A percentile compares a stretch with the other conserved stretches of the same genome.
Evolutionary conservation across 2,329 filamentous ascomycete genomes (phyloP).

Genomic region (Tolypocladium sp.): DNA sequence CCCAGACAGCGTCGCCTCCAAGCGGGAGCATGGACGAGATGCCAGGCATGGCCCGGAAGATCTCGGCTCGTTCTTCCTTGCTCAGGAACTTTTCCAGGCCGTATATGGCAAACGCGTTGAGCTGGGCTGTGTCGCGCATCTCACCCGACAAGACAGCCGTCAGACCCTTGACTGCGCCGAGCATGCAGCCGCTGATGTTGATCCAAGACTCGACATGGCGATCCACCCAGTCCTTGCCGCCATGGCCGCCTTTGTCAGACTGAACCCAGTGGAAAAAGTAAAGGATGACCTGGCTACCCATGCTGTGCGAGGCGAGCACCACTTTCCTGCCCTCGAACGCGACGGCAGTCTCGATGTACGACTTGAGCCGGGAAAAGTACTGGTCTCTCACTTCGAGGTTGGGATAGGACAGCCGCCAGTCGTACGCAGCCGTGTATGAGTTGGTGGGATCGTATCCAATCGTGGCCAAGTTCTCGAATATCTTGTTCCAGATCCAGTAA

Average conservation of each 20-base stretch:
- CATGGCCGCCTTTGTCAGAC: conserved; percentile 64
- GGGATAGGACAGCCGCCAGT: conserved; percentile 85
- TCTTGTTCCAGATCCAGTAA: conserved; percentile 99
- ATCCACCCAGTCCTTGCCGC: conserved; percentile 85
- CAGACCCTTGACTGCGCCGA: conserved; percentile 84
- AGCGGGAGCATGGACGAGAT: conserved; percentile 95
- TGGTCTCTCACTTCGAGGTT: conserved; percentile 88
- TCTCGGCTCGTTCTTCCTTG: conserved; percentile 80
- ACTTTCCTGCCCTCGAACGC: conserved; percentile 69
- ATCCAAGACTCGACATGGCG: conserved; percentile 89
- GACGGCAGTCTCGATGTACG: conserved; percentile 78
- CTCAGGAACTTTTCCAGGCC: conserved; percentile 92
- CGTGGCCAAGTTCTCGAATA: conserved; percentile 90
- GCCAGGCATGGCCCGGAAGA: conserved; percentile 95
- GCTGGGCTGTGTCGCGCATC: conserved; percentile 95
- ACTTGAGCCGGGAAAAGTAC: conserved; percentile 87
- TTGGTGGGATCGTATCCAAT: conserved; percentile 89
- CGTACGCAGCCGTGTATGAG: conserved; percentile 63
- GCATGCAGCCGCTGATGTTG: conserved; percentile 96
- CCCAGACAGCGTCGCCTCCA: conserved; percentile 92
- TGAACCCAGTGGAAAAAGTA: conserved; percentile 79
- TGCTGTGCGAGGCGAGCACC: conserved; percentile 85
- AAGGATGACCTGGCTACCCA: conserved; percentile 93
- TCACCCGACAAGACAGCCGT: conserved; percentile 89
- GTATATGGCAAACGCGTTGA: conserved; percentile 94